These are phyloP conservation scores for Plantago lanceolata DNA, from an alignment of 305 asterid genomes.

Conservation along the genomic window DNA sequence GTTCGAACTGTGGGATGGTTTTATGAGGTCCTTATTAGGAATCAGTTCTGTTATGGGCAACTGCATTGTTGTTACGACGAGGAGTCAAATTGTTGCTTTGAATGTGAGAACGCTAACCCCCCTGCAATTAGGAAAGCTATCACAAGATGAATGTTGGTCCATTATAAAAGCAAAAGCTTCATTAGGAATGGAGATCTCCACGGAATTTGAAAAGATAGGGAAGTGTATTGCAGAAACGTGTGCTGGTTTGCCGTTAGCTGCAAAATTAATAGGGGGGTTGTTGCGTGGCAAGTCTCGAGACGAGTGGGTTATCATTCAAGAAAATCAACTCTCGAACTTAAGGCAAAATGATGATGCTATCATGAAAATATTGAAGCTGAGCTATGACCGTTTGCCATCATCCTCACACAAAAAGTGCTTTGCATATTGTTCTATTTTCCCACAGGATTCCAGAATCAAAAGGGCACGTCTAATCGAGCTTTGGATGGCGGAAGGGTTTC, in stretches of 20 bases:
- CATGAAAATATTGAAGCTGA: constrained; percentile 26
- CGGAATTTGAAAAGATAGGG: constrained; percentile 13
- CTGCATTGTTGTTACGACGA: constrained; percentile 25
- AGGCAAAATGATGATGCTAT: constrained; percentile 1
- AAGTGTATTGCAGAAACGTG: constrained; percentile 19
- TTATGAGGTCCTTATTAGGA: neutral
- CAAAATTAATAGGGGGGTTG: constrained; percentile 18
- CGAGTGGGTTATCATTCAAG: constrained; percentile 12
- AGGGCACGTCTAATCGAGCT: constrained; percentile 22
- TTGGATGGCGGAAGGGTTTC: constrained; percentile 36
- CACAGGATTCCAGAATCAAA: constrained; percentile 6
- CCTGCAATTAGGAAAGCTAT: neutral
- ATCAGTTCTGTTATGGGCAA: constrained; percentile 19
- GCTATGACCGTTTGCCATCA: constrained; percentile 30
- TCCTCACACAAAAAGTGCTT: constrained; percentile 32
- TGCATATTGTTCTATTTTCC: constrained; percentile 34
- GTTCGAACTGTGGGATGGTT: constrained; percentile 19
- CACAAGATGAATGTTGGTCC: constrained; percentile 22
- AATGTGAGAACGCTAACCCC: neutral
- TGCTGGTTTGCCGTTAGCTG: constrained; percentile 28
- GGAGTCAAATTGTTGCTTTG: constrained; percentile 2
- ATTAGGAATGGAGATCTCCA: neutral
- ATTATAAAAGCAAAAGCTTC: constrained; percentile 24
- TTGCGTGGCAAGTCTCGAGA: constrained; percentile 2
- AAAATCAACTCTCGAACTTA: constrained; percentile 2